Base-by-base conservation (phyloP, 257 asterid genomes). In the Nyctanthes arbortristis region DNA sequence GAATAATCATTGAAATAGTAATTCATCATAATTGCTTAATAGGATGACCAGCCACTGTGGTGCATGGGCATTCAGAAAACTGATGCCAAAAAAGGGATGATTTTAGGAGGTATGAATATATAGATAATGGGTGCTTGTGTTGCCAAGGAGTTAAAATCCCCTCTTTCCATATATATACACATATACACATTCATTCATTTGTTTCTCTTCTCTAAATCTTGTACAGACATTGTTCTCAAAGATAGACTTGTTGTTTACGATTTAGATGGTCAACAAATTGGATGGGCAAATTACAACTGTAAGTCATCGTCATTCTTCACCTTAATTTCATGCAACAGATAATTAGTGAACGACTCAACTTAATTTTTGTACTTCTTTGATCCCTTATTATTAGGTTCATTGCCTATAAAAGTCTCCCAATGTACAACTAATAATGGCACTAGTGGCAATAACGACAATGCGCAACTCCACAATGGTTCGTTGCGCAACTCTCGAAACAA, bases 221-320 rank as follows among this genome's bases (percentile, higher is more conserved):
- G 3, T 77, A 77, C 85, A 91, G 99, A 94, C 81, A 90, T 94
- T 45, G 95, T 91, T 60, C 75, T 91, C 78, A 87, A 94, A 80
- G 97, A 94, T 78, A 94, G 91, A 81, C 79, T 91, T 13, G 82
- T 94, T 20, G 96, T 91, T 16, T 94, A 94, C 67, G 99, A 94
- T 85, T 72, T 94, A 84, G 95, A 72, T 62, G 83, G 79, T 32
- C 95, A 89, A 64, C 82, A 84, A 72, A 84, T 94, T 30, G 99
- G 99, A 80, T 94, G 99, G 99, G 87, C 84, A 11, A 91, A 84
- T 67, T 91, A 89, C 52, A 96, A 94, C 83, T 94, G 99, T 94
- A 89, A 94, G 96, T 88, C 78, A n/a, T n/a, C n/a, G n/a, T 68
- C 32, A 18, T 73, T 47, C n/a, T 14, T 45, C 11, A 29, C 49